Percentiles rank a stretch among this genome's conserved stretches.
Evolutionary conservation across 1,139 yeast genomes (phyloP).

Genomic region (Pichiaceae sp.): DNA sequence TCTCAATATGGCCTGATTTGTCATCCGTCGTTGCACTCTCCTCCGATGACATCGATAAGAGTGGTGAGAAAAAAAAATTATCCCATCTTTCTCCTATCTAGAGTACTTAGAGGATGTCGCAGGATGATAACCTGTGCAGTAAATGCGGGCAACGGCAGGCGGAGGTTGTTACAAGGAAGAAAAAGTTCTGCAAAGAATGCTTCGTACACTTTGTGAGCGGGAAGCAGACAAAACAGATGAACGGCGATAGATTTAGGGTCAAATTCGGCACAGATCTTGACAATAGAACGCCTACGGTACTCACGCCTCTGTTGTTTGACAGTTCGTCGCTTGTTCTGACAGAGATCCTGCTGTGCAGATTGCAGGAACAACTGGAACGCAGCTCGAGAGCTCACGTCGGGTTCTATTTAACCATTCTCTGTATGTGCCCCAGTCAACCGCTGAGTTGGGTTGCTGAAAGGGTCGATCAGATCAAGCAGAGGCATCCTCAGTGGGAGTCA

Average conservation of each 20-base stretch:
- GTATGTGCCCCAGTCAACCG: slow-evolving; percentile 34
- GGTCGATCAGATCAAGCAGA: slow-evolving; percentile 5
- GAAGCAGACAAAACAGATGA: slow-evolving; percentile 74
- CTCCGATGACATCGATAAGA: neutral
- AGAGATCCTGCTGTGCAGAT: slow-evolving; percentile 54
- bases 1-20: neutral
- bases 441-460: neutral
- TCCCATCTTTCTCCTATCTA: no score
- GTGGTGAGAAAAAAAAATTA: neutral
- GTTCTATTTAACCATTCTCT: slow-evolving; percentile 48
- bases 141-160: slow-evolving; percentile 48
- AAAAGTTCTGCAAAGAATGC: slow-evolving; percentile 62
- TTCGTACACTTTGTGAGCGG: slow-evolving; percentile 65
- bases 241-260: slow-evolving; percentile 60
- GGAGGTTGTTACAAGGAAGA: slow-evolving; percentile 54
- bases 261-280: slow-evolving; percentile 32
- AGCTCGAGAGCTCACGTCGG: slow-evolving; percentile 64
- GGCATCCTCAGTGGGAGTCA: neutral
- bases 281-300: slow-evolving; percentile 30
- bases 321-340: slow-evolving; percentile 57
- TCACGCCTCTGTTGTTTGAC: slow-evolving; percentile 56
- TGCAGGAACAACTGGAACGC: slow-evolving; percentile 45
- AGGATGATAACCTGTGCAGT: slow-evolving; percentile 20
- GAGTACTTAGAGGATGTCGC: neutral
- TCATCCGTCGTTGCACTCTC: neutral